Evolutionary conservation across 2,329 filamentous ascomycete species (phyloP), one percentile per base, ranked within the genome.

Genomic region (Hirsutella minnesotensis): DNA sequence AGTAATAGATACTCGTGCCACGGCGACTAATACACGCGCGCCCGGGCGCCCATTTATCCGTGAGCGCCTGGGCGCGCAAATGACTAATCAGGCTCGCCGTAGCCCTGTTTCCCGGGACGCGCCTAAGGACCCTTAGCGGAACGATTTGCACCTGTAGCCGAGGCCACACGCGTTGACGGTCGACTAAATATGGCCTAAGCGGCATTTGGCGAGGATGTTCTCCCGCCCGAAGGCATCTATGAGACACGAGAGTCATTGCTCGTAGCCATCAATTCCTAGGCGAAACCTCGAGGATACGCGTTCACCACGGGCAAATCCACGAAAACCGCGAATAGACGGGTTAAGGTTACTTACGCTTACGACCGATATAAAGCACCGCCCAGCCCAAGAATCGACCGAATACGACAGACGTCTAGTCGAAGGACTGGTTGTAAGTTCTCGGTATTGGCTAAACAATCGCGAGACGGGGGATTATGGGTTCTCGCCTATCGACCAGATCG

Each of bases 401-500:
- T 9, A 9, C 38, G 22, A 2, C 9, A 2, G 18, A 40, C 29
- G 15, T n/a, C 16, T 9, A 40, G 12, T 7, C 31, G 22, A 20
- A 12, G 35, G 16, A 44, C 12, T n/a, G 18, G 29, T 2, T 44
- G 31, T n/a, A 12, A 33, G 3, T 43, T 43, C 16, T 46, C 40
- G 0, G 24, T 43, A 20, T 9, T 46, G 1, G 41, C 12, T 1
- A 46, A 46, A 16, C 3, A 40, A 27, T 13, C 12, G 9, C 16
- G 27, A 8, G 33, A 46, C 20, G 13, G 35, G 13, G 27, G 24
- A 18, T 19, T 15, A 3, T 46, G 20, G 41, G n/a, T 9, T 27
- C 10, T 46, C 4, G 18, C 13, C 20, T 37, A 50, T 30, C 45
- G 45, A 3, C 42, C 35, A 16, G 40, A 48, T 27, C 41, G 20